phyloP scores from a whole-genome alignment of 257 asterid species.

The Gentiana dahurica region DNA sequence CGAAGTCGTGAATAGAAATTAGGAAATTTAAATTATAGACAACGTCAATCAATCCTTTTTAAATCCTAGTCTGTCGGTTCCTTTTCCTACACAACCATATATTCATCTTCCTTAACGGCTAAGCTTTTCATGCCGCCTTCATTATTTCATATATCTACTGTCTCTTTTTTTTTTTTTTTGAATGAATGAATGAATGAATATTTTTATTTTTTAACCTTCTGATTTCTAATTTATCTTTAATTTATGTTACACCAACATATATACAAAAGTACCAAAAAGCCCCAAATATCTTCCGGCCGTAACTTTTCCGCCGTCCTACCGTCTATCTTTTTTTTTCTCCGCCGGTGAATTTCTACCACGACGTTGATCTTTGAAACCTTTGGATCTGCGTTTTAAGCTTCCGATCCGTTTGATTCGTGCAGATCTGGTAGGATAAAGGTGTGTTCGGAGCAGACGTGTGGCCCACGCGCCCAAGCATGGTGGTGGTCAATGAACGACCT shows the following conservation, averaged over 20 bases:
- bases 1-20: neutral
- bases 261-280: constrained; percentile 18
- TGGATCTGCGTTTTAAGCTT: neutral
- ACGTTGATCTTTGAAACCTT: neutral
- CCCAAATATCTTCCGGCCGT: constrained; percentile 13
- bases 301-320: neutral
- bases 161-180: neutral
- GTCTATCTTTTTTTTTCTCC: too few relatives aligned
- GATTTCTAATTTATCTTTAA: neutral
- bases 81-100: neutral
- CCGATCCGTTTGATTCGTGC: neutral
- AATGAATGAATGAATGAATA: too few relatives aligned
- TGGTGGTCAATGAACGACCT: constrained; percentile 42
- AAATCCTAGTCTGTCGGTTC: neutral
- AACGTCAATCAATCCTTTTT: neutral
- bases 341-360: neutral
- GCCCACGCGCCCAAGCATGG: constrained; percentile 36
- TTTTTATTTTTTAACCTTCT: neutral
- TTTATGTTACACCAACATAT: constrained; percentile 1
- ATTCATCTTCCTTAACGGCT: neutral
- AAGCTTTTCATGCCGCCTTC: neutral
- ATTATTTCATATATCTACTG: neutral
- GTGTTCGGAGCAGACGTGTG: constrained; percentile 1
- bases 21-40: neutral
- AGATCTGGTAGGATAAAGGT: neutral